phyloP scores from a whole-genome alignment of 2,329 filamentous ascomycete species.

The Pestalotiopsis sp. region DNA sequence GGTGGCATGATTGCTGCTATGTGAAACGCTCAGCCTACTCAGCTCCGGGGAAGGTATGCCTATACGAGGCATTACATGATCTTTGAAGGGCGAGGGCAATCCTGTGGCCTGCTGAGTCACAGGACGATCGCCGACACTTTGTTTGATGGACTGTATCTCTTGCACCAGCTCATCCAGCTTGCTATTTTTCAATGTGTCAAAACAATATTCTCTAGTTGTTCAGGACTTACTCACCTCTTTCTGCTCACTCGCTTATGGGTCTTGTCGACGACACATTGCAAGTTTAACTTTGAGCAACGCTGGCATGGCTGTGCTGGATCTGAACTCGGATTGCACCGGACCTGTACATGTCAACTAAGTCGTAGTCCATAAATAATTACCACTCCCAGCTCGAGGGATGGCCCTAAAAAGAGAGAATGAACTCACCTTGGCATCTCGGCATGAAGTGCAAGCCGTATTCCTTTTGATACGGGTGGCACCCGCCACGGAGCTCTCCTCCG shows the following conservation, averaged over 20 bases:
- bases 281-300: constrained; percentile 31
- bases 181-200: constrained; percentile 32
- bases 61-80: constrained; percentile 19
- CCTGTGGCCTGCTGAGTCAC: not conserved
- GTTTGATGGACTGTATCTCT: constrained; percentile 57
- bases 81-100: constrained; percentile 18
- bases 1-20: constrained; percentile 23
- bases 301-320: constrained; percentile 29
- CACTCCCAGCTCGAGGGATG: not conserved
- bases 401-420: not conserved
- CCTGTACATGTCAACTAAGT: constrained; percentile 19
- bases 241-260: constrained; percentile 34
- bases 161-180: constrained; percentile 58
- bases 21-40: constrained; percentile 12
- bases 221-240: constrained; percentile 26
- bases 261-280: constrained; percentile 33
- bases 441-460: constrained; percentile 35
- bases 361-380: not conserved
- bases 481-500: not conserved
- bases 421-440: constrained; percentile 35
- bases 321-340: constrained; percentile 34
- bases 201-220: not conserved
- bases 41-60: constrained; percentile 18
- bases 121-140: constrained; percentile 42
- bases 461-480: constrained; percentile 29